A percentile compares a stretch with the other conserved stretches of the same genome.
phyloP scores from a whole-genome alignment of 176 grass and related monocot genomes.

The Leersia perrieri region DNA sequence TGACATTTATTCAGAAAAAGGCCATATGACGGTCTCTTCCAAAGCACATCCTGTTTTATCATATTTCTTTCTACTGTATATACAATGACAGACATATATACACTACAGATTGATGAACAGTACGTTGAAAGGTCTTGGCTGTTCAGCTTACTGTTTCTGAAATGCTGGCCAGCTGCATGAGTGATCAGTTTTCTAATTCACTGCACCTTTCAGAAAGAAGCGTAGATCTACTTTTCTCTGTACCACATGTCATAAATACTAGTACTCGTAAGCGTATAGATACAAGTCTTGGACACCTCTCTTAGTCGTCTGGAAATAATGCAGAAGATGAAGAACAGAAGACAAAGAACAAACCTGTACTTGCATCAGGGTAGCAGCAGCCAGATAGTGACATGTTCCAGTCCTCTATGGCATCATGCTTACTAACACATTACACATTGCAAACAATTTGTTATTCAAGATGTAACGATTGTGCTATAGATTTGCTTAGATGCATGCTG shows the following conservation, averaged over 20 bases:
- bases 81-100: not conserved
- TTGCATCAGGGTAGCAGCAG: slow-evolving; percentile 16
- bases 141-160: slow-evolving; percentile 22
- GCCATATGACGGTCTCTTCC: not conserved
- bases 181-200: slow-evolving; percentile 34
- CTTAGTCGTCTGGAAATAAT: slow-evolving; percentile 3
- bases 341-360: slow-evolving; percentile 6
- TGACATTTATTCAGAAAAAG: slow-evolving; percentile 31
- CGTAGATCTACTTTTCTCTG: not conserved
- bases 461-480: slow-evolving; percentile 7
- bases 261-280: slow-evolving; percentile 28
- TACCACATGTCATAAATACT: slow-evolving; percentile 18
- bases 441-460: not conserved
- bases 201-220: slow-evolving; percentile 33
- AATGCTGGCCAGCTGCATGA: slow-evolving; percentile 29
- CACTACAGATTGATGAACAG: slow-evolving; percentile 11
- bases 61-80: not conserved
- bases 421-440: not conserved
- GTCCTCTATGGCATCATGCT: not conserved
- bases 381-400: slow-evolving; percentile 2
- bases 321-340: slow-evolving; percentile 22
- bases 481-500: slow-evolving; percentile 7
- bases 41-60: slow-evolving; percentile 6
- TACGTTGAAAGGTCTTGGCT: slow-evolving; percentile 15
- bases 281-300: slow-evolving; percentile 15